Percentiles rank a stretch among this genome's conserved stretches.
phyloP scores from a whole-genome alignment of 495 filamentous ascomycete species.

The Neurospora sp. region DNA sequence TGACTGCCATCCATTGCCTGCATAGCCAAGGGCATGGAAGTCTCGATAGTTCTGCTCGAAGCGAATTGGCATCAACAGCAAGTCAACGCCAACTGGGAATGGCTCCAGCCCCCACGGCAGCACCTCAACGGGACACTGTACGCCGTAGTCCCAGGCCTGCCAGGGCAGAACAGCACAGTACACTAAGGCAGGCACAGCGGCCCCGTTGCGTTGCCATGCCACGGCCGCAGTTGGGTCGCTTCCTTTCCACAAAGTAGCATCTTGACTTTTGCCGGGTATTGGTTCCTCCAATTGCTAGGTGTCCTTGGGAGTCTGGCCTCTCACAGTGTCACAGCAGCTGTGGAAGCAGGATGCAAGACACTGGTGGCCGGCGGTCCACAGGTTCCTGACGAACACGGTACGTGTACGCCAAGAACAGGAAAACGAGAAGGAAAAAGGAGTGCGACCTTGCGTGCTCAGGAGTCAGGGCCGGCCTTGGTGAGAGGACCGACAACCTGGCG shows the following conservation, averaged over 20 bases:
- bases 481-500: background rate
- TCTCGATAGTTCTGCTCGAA: background rate
- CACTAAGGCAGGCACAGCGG: background rate
- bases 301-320: background rate
- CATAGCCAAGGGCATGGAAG: background rate
- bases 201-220: background rate
- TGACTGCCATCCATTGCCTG: background rate
- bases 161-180: background rate
- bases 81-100: background rate
- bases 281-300: background rate
- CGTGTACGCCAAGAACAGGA: background rate
- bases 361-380: background rate
- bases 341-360: background rate
- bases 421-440: background rate
- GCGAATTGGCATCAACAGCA: background rate
- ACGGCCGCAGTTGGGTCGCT: background rate
- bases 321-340: background rate
- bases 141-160: background rate
- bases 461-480: background rate
- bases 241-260: background rate
- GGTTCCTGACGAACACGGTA: background rate
- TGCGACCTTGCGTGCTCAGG: background rate
- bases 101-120: background rate
- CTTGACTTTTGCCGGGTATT: background rate
- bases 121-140: background rate